Conservation (phyloP, 768 basidiomycete species). For the Mycena albidolilacea region DNA sequence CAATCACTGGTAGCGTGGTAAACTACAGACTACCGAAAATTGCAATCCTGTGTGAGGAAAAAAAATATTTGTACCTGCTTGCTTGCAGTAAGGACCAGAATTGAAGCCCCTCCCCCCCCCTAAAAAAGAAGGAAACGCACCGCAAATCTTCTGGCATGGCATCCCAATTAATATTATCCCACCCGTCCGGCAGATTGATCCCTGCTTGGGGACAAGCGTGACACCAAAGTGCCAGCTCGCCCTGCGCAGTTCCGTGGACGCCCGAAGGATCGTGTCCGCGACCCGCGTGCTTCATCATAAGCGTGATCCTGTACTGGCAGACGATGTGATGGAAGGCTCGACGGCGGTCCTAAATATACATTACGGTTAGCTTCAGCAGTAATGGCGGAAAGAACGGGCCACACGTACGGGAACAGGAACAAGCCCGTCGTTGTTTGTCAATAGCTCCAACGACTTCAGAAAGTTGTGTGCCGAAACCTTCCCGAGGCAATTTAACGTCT, state of each 20-base stretch:
- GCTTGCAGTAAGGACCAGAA: no score
- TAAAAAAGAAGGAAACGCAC: neutral
- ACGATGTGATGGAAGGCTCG: neutral
- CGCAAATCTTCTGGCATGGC: neutral
- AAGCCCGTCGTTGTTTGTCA: no score
- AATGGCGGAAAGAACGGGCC: no score
- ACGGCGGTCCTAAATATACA: neutral
- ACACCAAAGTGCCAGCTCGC: neutral
- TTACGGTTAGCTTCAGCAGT: no score
- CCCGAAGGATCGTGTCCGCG: neutral
- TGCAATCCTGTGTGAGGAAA: constrained; percentile 15
- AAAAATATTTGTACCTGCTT: constrained; percentile 8
- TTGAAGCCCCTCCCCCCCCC: no score
- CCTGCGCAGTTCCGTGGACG: neutral
- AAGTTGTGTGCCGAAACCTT: no score
- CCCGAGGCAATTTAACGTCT: no score
- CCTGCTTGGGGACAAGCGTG: neutral
- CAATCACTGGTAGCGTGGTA: no score
- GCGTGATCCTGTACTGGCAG: neutral
- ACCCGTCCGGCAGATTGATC: neutral
- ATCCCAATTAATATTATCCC: neutral
- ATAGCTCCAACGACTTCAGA: no score
- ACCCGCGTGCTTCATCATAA: neutral
- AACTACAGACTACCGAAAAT: no score
- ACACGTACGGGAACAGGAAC: no score